Conservation (phyloP, 1,139 yeast genomes). For the Geotrichum fermentans region DNA sequence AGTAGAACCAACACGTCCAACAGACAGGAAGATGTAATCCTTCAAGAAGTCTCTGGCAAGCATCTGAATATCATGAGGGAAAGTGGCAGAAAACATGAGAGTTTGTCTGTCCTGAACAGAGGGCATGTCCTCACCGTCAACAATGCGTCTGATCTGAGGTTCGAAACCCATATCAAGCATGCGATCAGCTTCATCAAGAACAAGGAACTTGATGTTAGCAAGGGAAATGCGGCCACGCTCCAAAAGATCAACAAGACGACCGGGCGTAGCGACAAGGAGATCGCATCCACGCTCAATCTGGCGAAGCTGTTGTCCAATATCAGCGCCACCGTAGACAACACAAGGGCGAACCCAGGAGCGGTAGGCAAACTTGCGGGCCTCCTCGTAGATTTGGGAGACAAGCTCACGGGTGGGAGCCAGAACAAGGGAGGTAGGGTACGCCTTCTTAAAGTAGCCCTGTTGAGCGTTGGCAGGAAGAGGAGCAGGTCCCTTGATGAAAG, state of each 20-base stretch:
- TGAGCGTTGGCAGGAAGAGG: slow-evolving; percentile 47
- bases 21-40: slow-evolving; percentile 91
- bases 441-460: slow-evolving; percentile 50
- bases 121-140: slow-evolving; percentile 97
- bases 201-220: slow-evolving; percentile 85
- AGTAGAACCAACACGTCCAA: slow-evolving; percentile 97
- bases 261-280: slow-evolving; percentile 95
- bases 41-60: slow-evolving; percentile 95
- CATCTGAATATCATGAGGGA: slow-evolving; percentile 96
- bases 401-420: slow-evolving; percentile 99
- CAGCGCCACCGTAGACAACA: slow-evolving; percentile 98
- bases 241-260: slow-evolving; percentile 92
- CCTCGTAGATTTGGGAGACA: slow-evolving; percentile 93
- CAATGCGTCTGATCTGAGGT: slow-evolving; percentile 97
- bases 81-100: slow-evolving; percentile 96
- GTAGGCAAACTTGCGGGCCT: slow-evolving; percentile 91
- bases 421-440: slow-evolving; percentile 88
- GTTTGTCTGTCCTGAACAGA: slow-evolving; percentile 88
- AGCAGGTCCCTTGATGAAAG: slow-evolving; percentile 85
- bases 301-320: slow-evolving; percentile 79
- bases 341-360: slow-evolving; percentile 98
- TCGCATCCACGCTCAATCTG: slow-evolving; percentile 93
- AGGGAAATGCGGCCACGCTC: slow-evolving; percentile 93
- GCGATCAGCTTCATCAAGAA: slow-evolving; percentile 98
- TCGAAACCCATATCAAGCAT: slow-evolving; percentile 99